Percentiles rank a stretch among this genome's conserved stretches.
phyloP scores from a whole-genome alignment of 345 rosid genomes.

The Mallotus nudiflorus region DNA sequence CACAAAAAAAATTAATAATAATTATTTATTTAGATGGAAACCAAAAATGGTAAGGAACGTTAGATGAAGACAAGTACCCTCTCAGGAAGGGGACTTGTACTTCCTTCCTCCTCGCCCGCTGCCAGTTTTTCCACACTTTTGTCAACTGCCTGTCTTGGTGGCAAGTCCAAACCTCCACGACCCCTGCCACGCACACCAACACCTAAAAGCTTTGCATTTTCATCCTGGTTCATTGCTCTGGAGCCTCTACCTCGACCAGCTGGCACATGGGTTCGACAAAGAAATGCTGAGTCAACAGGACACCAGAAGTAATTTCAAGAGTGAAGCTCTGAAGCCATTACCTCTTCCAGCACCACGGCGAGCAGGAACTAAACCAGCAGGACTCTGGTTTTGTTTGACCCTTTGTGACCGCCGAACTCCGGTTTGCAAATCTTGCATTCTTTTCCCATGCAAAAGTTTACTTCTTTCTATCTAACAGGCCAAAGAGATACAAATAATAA shows the following conservation, averaged over 20 bases:
- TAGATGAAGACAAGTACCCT: conserved; percentile 29
- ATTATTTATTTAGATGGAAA: neutral
- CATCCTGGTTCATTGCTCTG: conserved; percentile 39
- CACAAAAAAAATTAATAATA: neutral
- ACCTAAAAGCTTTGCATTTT: conserved; percentile 34
- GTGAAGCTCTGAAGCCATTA: conserved; percentile 14
- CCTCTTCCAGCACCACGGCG: conserved; percentile 41
- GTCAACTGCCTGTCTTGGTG: conserved; percentile 37
- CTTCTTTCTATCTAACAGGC: conserved; percentile 15
- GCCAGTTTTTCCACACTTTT: conserved; percentile 40
- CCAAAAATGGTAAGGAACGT: neutral
- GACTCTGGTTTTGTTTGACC: conserved; percentile 40
- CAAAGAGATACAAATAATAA: conserved; percentile 2
- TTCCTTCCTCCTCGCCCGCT: conserved; percentile 42
- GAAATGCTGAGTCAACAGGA: conserved; percentile 12
- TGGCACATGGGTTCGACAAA: conserved; percentile 21
- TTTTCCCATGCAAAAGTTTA: conserved; percentile 39
- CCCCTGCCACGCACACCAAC: conserved; percentile 32
- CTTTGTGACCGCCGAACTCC: conserved; percentile 46
- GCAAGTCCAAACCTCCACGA: conserved; percentile 33
- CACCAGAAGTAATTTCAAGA: conserved; percentile 7
- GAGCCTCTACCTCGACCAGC: conserved; percentile 49
- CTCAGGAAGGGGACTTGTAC: conserved; percentile 42
- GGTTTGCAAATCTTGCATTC: conserved; percentile 44
- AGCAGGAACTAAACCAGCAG: conserved; percentile 37